Conservation (phyloP, 1,139 yeast genomes). For the Kodamaea sp. region DNA sequence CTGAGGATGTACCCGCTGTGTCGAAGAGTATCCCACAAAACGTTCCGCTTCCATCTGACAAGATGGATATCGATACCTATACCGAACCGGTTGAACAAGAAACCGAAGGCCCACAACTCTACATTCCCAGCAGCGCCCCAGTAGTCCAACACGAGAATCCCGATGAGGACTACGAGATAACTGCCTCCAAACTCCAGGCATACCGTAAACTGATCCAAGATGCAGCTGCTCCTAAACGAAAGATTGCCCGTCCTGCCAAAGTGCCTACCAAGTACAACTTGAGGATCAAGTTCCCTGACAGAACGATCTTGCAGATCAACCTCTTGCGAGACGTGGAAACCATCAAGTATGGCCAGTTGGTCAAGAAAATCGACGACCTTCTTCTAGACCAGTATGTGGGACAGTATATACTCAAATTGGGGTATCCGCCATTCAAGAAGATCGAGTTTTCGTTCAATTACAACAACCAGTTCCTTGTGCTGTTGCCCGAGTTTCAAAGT, state of each 20-base stretch:
- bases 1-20: neutral
- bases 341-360: conserved; percentile 44
- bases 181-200: conserved; percentile 53
- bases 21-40: neutral
- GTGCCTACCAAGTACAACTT: conserved; percentile 34
- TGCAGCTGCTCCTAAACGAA: conserved; percentile 35
- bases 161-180: conserved; percentile 50
- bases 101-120: conserved; percentile 23
- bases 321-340: conserved; percentile 39
- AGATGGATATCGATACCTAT: neutral
- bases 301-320: conserved; percentile 48
- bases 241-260: conserved; percentile 20
- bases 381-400: conserved; percentile 38
- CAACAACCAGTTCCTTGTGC: conserved; percentile 34
- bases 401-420: conserved; percentile 34
- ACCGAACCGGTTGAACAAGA: neutral
- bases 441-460: conserved; percentile 31
- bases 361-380: conserved; percentile 38
- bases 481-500: conserved; percentile 34
- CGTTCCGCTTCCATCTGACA: neutral
- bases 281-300: conserved; percentile 57
- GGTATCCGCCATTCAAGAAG: conserved; percentile 47
- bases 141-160: conserved; percentile 38
- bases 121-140: conserved; percentile 18
- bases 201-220: conserved; percentile 50